Base-by-base conservation (phyloP, 768 basidiomycete species). In the Trametes elegans region DNA sequence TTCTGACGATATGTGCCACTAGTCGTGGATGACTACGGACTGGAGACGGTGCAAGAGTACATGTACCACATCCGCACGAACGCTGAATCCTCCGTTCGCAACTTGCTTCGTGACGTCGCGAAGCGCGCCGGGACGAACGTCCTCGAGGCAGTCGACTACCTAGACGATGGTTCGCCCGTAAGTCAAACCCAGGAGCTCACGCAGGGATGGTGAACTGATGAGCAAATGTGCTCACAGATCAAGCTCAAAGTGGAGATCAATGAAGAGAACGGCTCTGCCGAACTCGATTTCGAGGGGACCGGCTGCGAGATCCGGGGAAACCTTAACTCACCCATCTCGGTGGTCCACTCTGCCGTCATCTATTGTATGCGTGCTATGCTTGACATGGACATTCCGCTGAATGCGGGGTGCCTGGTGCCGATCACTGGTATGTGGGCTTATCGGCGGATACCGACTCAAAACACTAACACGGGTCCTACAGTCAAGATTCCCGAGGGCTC, bases 331-430 rank as follows among this genome's bases (percentile, higher is more conserved):
- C 93, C 93, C 0, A 85, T 90, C 47, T 88, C 87, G 4, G 92
- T 93, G 35, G 90, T 88, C 5, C 90, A 92, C 64, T 89, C 88
- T 2, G 90, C 91, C 3, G 85, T 93, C 34, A 92, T 93, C 57
- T 93, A 93, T 68, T 93, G 88, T 73, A 87, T 93, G 82, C 81
- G 91, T 26, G 74, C 89, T 16, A 93, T 93, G 90, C 74, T 93
- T 28, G 83, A 91, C 67, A 68, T 82, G 28, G 88, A 93, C 63
- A 96, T 97, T 39, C 95, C 95, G 10, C 78, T 98, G 24, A 98
- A 98, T 68, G 91, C 93, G 21, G 95, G 95, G 1, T 97, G 94
- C 66, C 79, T 98, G 8, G 89, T 93, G 7, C 93, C 93, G 0
- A 74, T 94, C 32, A 81, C 87, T 21, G 84, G 90, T 90, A 61